Evolutionary conservation across 768 basidiomycete genomes (phyloP), one percentile per base, ranked within the genome.

Genomic region (Tulasnella sp.): DNA sequence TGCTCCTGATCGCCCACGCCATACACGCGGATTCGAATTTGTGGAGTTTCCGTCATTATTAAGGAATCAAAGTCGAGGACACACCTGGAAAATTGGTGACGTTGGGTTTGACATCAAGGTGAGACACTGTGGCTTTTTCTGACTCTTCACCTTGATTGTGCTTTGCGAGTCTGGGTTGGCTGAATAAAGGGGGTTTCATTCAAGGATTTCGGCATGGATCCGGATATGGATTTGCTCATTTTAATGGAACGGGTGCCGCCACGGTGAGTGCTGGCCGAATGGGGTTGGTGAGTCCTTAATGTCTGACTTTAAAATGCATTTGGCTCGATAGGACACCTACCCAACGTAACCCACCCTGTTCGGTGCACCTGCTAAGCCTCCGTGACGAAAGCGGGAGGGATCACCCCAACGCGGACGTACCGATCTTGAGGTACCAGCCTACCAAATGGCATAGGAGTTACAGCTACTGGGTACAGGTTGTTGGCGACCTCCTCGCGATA

Each of bases 131-230:
- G 4, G 23, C 49, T 9, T n/a, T 23, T 2, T 15, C 14, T 34
- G 15, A 32, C 36, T 37, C 17, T 19, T 23, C 21, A 8, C 19
- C 21, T 45, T 21, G 43, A 5, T 53, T 48, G 45, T 23, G 45
- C 19, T 21, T 3, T 6, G 7, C 15, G 11, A 7, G 23, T 23
- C 34, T 9, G 36, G n/a, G n/a, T 9, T 37, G 9, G 36, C 9
- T 25, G 27, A 25, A 48, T 25, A 7, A 14, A 9, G 45, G 12
- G 4, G 8, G 1, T 17, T 21, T 8, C 15, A 3, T 15, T 19
- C 8, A n/a, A 57, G 55, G 55, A 57, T 19, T 57, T 57, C 34
- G 55, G 55, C 9, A 57, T 57, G 55, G 55, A 57, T 48, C 55
- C 55, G 6, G 55, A 57, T 23, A 57, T 45, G 42, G 17, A 57